These are phyloP conservation scores for Trichosanthes truncata DNA, from an alignment of 306 rosid genomes.

Conservation along the genomic window DNA sequence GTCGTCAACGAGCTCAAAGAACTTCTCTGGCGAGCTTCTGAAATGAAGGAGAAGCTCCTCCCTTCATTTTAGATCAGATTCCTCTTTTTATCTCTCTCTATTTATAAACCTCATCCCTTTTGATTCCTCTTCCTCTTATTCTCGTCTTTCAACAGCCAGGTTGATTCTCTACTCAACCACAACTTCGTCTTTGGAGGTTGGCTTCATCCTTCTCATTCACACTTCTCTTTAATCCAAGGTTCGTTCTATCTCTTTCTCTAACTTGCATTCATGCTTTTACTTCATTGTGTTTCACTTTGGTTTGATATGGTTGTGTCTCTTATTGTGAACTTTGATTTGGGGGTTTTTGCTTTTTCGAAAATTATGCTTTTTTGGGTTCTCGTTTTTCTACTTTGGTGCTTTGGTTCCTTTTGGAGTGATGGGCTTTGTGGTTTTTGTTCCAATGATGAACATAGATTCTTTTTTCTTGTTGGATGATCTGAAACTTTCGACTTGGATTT, in stretches of 20 bases:
- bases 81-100: slow-evolving; percentile 9
- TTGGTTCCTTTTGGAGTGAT: neutral
- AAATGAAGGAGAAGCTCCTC: too few relatives aligned
- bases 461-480: neutral
- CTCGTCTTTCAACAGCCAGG: neutral
- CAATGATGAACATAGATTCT: neutral
- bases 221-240: neutral
- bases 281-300: neutral
- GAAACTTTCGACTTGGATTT: neutral
- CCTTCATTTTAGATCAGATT: too few relatives aligned
- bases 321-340: neutral
- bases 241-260: neutral
- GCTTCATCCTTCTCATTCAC: neutral
- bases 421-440: neutral
- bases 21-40: too few relatives aligned
- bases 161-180: neutral
- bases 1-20: too few relatives aligned
- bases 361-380: neutral
- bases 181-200: slow-evolving; percentile 14
- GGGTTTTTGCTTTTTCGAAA: neutral
- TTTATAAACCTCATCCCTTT: neutral
- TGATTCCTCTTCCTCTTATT: neutral
- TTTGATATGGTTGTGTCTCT: neutral
- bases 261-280: neutral
- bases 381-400: neutral